Evolutionary conservation across 208 protist species (phyloP), one percentile per base, ranked within the genome.

Genomic region (Leishmania amazonensis): DNA sequence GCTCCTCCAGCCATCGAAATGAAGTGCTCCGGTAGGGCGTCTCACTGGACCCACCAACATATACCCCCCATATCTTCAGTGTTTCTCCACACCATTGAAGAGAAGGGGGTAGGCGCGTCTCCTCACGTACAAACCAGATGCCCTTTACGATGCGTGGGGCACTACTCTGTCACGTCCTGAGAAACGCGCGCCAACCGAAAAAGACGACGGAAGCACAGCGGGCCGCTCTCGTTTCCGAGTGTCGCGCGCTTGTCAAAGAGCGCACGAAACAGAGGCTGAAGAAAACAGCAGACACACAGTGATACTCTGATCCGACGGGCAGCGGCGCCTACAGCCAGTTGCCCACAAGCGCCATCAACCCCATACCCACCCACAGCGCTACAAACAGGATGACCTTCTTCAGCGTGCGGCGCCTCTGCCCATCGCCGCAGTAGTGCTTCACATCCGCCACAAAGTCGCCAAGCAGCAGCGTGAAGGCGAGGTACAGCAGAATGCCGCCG

Each of bases 401-500:
- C 28, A 1, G 0, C 15, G n/a, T 35, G 40, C 83, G 53, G 15
- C 68, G 45, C 57, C 11, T 21, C 60, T 78, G 53, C 9, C 60
- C 86, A 8, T 84, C 82, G 15, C 73, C 75, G 79, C 87, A 80
- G 76, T 77, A 83, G 17, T 65, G 31, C 58, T 64, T 78, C 78
- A 89, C 45, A 42, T 89, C 86, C 9, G 54, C 73, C 57, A 85
- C 80, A 75, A 96, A 96, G 77, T 96, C 92, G 35, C 74, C 81
- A 13, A 94, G 78, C 74, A 96, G 86, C 62, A 96, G 81, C 5
- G 68, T 86, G 77, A 96, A 96, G 45, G 82, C 90, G 73, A 96
- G 81, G 80, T 94, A 96, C 60, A 94, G 81, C 75, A 96, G 84
- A 54, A 96, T 94, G 38, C 92, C 92, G 35, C 88, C 89, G 74